A percentile compares a stretch with the other conserved stretches of the same genome.
These are phyloP conservation scores for Tulasnella sp. DNA, from an alignment of 768 basidiomycete species.

Conservation along the genomic window DNA sequence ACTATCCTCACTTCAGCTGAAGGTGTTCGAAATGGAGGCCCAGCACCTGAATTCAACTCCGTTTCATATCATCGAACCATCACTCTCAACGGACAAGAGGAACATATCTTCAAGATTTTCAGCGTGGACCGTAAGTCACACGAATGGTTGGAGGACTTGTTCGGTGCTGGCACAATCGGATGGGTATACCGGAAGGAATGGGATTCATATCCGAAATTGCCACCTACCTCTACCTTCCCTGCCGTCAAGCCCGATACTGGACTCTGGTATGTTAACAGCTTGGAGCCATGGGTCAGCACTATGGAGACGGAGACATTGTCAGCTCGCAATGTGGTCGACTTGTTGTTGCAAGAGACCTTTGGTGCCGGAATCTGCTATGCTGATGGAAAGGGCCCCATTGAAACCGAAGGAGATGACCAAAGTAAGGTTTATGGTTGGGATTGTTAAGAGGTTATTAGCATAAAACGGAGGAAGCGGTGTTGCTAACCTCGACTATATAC, in stretches of 20 bases:
- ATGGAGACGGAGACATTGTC: constrained; percentile 91
- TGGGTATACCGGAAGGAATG: constrained; percentile 84
- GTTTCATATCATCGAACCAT: constrained; percentile 54
- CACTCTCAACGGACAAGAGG: constrained; percentile 29
- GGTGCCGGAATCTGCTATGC: constrained; percentile 48
- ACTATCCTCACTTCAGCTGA: constrained; percentile 63
- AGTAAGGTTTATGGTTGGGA: constrained; percentile 15
- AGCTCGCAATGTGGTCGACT: constrained; percentile 69
- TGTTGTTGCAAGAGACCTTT: constrained; percentile 63
- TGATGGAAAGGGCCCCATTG: constrained; percentile 1
- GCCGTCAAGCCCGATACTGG: constrained; percentile 65
- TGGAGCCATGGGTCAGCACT: constrained; percentile 84
- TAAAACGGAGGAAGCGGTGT: too few species aligned
- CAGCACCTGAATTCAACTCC: constrained; percentile 73
- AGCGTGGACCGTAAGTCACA: constrained; percentile 52
- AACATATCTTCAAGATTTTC: constrained; percentile 82
- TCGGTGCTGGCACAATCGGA: constrained; percentile 46
- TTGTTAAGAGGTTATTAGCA: too few species aligned
- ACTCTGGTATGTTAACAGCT: constrained; percentile 82
- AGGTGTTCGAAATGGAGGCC: constrained; percentile 34
- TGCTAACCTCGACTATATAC: too few species aligned
- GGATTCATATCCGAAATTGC: constrained; percentile 66
- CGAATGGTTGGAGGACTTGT: constrained; percentile 53
- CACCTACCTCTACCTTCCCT: constrained; percentile 54
- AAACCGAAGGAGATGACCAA: not conserved